Evolutionary conservation across 345 rosid genomes (phyloP).

Genomic region (Cardamine occulta): DNA sequence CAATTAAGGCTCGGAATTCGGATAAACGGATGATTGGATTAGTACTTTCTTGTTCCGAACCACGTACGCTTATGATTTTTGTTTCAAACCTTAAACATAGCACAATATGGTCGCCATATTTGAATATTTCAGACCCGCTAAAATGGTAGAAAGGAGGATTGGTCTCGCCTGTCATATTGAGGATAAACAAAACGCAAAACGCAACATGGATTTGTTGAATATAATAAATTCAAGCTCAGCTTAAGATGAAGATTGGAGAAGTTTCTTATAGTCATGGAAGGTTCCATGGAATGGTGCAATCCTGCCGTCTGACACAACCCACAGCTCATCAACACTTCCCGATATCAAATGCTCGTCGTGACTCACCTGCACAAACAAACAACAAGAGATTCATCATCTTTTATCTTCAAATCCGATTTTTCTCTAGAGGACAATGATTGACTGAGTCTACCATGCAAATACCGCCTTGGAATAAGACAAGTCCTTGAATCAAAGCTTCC

Average conservation of each 20-base stretch:
- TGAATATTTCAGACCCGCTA: neutral
- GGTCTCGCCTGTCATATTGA: neutral
- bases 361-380: slow-evolving; percentile 68
- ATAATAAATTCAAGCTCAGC: neutral
- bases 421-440: neutral
- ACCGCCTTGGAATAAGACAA: slow-evolving; percentile 95
- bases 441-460: slow-evolving; percentile 71
- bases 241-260: slow-evolving; percentile 63
- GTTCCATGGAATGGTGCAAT: slow-evolving; percentile 78
- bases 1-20: too few species aligned
- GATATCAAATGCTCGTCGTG: slow-evolving; percentile 98
- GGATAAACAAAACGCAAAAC: slow-evolving; percentile 16
- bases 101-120: neutral
- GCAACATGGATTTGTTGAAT: neutral
- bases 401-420: neutral
- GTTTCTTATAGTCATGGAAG: slow-evolving; percentile 92
- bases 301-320: slow-evolving; percentile 87
- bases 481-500: slow-evolving; percentile 98
- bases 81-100: slow-evolving; percentile 14
- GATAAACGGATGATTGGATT: too few species aligned
- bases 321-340: slow-evolving; percentile 94
- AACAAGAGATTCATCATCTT: neutral
- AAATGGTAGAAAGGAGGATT: neutral
- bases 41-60: too few species aligned
- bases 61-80: neutral